A percentile compares a stretch with the other conserved stretches of the same genome.
These are phyloP conservation scores for Rhodotorula sp. DNA, from an alignment of 1,284 basidiomycete genomes.

Conservation along the genomic window DNA sequence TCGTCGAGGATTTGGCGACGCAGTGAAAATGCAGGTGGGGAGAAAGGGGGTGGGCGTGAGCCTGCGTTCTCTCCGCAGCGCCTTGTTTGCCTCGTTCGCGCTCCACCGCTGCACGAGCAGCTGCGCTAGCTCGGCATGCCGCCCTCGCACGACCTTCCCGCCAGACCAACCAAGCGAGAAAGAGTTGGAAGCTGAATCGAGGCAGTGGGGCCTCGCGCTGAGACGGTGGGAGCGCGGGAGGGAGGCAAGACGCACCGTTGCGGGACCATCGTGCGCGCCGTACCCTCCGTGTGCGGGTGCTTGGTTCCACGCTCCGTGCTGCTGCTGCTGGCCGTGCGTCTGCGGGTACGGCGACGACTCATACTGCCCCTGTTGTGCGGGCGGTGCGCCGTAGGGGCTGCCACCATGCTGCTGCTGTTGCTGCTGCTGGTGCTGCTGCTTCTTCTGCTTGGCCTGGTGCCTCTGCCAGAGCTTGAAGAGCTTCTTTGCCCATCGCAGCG, in stretches of 20 bases:
- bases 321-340: constrained; percentile 15
- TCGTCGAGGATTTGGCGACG: background rate
- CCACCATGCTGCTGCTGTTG: constrained; percentile 6
- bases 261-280: constrained; percentile 36
- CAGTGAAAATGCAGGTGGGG: background rate
- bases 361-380: constrained; percentile 16
- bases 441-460: constrained; percentile 13
- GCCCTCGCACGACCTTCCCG: background rate
- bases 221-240: background rate
- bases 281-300: constrained; percentile 23
- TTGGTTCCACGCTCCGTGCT: constrained; percentile 5
- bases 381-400: constrained; percentile 7
- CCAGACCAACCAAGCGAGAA: background rate
- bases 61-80: constrained; percentile 1
- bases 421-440: constrained; percentile 33
- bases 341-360: constrained; percentile 19
- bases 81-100: background rate
- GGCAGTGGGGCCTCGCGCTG: background rate
- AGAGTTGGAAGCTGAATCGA: constrained; percentile 12
- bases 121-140: background rate
- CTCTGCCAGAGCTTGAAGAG: constrained; percentile 22
- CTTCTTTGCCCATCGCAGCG: constrained; percentile 18
- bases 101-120: background rate
- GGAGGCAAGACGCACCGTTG: constrained; percentile 30
- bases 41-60: constrained; percentile 5